Evolutionary conservation across 2,329 filamentous ascomycete species (phyloP).

Genomic region (Albifimbria verrucaria): DNA sequence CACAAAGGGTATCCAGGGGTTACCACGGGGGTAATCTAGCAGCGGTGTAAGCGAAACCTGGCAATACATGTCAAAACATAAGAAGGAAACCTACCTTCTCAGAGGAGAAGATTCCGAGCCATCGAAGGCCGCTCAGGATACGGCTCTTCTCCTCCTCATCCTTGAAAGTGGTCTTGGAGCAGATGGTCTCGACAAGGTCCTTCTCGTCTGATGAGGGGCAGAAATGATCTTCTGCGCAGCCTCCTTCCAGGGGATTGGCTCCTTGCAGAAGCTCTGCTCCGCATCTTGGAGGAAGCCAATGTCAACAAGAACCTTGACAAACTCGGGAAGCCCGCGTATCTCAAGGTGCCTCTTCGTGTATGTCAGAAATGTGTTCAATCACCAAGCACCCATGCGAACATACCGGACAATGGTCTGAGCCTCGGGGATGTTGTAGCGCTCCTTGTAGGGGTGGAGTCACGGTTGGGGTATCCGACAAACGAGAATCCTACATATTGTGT

Average conservation of each 20-base stretch:
- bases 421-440: slow-evolving; percentile 82
- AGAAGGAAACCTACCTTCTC: too few species aligned
- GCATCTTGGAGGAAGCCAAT: slow-evolving; percentile 80
- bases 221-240: slow-evolving; percentile 73
- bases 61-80: background rate
- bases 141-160: slow-evolving; percentile 64
- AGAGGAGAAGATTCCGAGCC: slow-evolving; percentile 67
- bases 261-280: slow-evolving; percentile 59
- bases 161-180: slow-evolving; percentile 70
- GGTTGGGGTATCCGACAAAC: slow-evolving; percentile 88
- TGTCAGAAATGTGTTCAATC: background rate
- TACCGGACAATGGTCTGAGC: slow-evolving; percentile 75
- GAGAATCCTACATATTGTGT: slow-evolving; percentile 77
- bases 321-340: slow-evolving; percentile 85
- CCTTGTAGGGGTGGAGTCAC: slow-evolving; percentile 65
- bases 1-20: slow-evolving; percentile 91
- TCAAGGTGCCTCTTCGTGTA: slow-evolving; percentile 55
- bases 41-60: background rate
- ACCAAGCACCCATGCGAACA: background rate
- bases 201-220: slow-evolving; percentile 61
- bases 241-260: slow-evolving; percentile 73
- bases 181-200: slow-evolving; percentile 70
- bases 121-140: slow-evolving; percentile 68
- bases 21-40: slow-evolving; percentile 58
- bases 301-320: slow-evolving; percentile 81